These are phyloP conservation scores for Boletus coccyginus DNA, from an alignment of 768 basidiomycete species.

Conservation along the genomic window DNA sequence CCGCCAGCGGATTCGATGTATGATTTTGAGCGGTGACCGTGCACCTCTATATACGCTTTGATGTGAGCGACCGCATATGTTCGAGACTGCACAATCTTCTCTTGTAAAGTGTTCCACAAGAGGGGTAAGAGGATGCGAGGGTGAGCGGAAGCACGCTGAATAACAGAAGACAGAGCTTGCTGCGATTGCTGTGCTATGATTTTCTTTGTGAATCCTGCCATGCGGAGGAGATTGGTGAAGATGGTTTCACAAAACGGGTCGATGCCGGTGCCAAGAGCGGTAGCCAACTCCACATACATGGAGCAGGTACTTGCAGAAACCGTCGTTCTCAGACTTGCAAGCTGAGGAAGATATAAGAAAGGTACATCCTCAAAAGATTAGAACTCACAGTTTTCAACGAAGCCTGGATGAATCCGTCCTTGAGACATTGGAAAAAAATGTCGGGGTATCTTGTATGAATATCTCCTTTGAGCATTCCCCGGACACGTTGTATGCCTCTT, in stretches of 20 bases:
- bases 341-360: constrained; percentile 40
- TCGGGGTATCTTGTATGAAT: constrained; percentile 73
- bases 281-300: constrained; percentile 73
- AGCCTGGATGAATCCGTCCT: constrained; percentile 75
- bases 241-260: constrained; percentile 81
- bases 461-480: constrained; percentile 89
- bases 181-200: constrained; percentile 87
- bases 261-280: constrained; percentile 59
- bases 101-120: constrained; percentile 65
- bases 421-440: constrained; percentile 70
- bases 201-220: constrained; percentile 93
- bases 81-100: constrained; percentile 79
- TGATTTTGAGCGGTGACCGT: constrained; percentile 60
- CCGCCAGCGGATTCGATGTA: constrained; percentile 68
- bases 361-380: not conserved
- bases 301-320: constrained; percentile 76
- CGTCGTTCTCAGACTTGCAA: constrained; percentile 88
- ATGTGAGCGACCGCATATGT: constrained; percentile 66
- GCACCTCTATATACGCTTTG: constrained; percentile 69
- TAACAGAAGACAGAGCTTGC: constrained; percentile 59
- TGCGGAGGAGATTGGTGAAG: constrained; percentile 72
- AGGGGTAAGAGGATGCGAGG: constrained; percentile 68
- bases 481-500: constrained; percentile 67
- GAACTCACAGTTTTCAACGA: constrained; percentile 78
- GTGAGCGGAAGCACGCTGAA: constrained; percentile 66